phyloP scores from a whole-genome alignment of 163 green algal species.

The Chloromonas sp. region DNA sequence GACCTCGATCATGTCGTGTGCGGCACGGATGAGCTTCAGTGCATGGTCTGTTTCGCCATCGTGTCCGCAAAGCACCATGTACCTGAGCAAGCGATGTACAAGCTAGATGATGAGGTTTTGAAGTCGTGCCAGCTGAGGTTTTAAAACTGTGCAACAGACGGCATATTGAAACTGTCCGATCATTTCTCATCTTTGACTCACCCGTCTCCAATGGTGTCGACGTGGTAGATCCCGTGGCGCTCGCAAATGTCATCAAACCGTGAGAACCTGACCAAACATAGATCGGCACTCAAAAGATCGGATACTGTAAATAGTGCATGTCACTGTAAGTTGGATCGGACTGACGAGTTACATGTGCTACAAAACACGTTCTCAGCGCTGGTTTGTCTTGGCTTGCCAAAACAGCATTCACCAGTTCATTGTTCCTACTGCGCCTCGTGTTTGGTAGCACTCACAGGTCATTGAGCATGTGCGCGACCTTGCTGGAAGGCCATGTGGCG shows the following conservation, averaged over 20 bases:
- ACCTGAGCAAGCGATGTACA: constrained; percentile 3
- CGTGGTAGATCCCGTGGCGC: constrained; percentile 24
- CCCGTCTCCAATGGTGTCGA: constrained; percentile 28
- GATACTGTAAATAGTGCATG: no score
- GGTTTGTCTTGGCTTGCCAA: no score
- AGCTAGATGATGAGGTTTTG: not conserved
- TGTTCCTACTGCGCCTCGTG: no score
- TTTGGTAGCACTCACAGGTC: constrained; percentile 2
- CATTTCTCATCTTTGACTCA: not conserved
- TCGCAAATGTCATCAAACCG: constrained; percentile 28
- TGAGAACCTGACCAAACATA: constrained; percentile 1
- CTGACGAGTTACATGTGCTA: no score
- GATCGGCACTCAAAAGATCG: no score
- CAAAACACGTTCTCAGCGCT: no score
- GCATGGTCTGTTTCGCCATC: constrained; percentile 24
- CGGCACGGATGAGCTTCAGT: constrained; percentile 20
- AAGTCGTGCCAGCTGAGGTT: not conserved
- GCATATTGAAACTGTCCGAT: no score
- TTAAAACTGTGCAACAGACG: no score
- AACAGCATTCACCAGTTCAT: no score
- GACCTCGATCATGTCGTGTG: constrained; percentile 18
- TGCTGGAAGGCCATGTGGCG: not conserved
- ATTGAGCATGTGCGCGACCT: constrained; percentile 25
- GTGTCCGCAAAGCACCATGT: constrained; percentile 30
- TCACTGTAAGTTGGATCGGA: no score